Base-by-base conservation (phyloP, 2,329 filamentous ascomycete species). In the Alternaria novae-zelandiae region DNA sequence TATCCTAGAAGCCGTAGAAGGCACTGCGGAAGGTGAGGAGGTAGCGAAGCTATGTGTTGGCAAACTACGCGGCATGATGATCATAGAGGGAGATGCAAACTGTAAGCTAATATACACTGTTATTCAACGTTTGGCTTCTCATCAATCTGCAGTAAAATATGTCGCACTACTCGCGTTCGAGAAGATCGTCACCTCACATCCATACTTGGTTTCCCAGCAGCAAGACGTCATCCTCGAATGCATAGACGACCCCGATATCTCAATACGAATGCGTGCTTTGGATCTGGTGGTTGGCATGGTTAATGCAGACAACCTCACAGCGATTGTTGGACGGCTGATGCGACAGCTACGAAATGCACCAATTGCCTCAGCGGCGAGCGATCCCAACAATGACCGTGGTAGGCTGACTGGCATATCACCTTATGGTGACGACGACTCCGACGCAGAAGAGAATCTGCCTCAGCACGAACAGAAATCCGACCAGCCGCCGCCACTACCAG, bases 201-300 rank as follows among this genome's bases (percentile, higher is more conserved):
- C 95, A 3, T 89, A 90, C 76, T 86, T 99, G 30, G 96, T 99
- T 26, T 90, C 93, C 6, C 88, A 95, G 77, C 96, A 99, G 77
- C 93, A 97, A 78, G 95, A 98, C 80, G 95, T 98, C 51, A 97
- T 99, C 67, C 85, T 99, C 78, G 91, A 96, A 74, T 99, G 96
- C 77, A 93, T 99, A 72, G 96, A 98, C 78, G 97, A 97, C 78
- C 86, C 92, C 1, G 96, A 99, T 74, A 96, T 99, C 64, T 97
- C 94, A 5, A 99, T 99, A 74, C 91, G 96, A 65, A 90, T 97
- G 79, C 91, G 97, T 77, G 94, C 96, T 6, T 84, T 99, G 36
- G 94, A 98, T 70, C 86, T 99, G 23, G 94, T 96, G 2, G 91
- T 95, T 57, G 93, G 93, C 36, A 97, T 99, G 93, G 94, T 98